A percentile compares a stretch with the other conserved stretches of the same genome.
Evolutionary conservation across 1,139 yeast genomes (phyloP).

Genomic region (Hyphopichia pseudoburtonii): DNA sequence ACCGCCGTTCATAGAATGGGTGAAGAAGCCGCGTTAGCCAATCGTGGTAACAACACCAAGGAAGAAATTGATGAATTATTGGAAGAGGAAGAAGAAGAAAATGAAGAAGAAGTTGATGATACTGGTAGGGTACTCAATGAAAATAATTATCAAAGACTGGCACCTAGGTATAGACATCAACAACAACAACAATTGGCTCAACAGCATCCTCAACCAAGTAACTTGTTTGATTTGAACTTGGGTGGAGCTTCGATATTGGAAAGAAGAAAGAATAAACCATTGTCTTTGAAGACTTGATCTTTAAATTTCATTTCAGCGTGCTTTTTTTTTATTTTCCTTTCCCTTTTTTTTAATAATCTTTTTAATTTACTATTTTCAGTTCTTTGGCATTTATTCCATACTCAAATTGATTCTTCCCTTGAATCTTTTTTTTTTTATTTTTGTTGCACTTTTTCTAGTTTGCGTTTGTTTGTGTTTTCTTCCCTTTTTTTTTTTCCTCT

Average conservation of each 20-base stretch:
- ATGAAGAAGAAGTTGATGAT: slow-evolving; percentile 23
- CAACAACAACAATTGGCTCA: slow-evolving; percentile 17
- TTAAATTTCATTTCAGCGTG: too few relatives aligned
- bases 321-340: too few relatives aligned
- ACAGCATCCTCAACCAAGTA: slow-evolving; percentile 16
- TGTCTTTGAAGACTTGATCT: slow-evolving; percentile 10
- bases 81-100: slow-evolving; percentile 42
- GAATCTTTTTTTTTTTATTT: background rate
- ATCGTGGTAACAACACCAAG: slow-evolving; percentile 20
- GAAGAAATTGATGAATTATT: slow-evolving; percentile 26
- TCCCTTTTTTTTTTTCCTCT: background rate
- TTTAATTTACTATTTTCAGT: background rate
- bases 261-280: slow-evolving; percentile 55
- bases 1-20: slow-evolving; percentile 93
- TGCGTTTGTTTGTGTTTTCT: background rate
- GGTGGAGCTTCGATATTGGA: slow-evolving; percentile 81
- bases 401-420: too few relatives aligned
- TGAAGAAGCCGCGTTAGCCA: slow-evolving; percentile 66
- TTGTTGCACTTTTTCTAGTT: background rate
- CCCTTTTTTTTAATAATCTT: background rate
- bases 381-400: background rate
- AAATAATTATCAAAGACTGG: slow-evolving; percentile 16
- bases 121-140: slow-evolving; percentile 12
- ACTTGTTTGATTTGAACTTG: slow-evolving; percentile 66
- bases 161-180: slow-evolving; percentile 18